phyloP scores from a whole-genome alignment of 2,329 filamentous ascomycete species.

The Trichoderma atroviride region DNA sequence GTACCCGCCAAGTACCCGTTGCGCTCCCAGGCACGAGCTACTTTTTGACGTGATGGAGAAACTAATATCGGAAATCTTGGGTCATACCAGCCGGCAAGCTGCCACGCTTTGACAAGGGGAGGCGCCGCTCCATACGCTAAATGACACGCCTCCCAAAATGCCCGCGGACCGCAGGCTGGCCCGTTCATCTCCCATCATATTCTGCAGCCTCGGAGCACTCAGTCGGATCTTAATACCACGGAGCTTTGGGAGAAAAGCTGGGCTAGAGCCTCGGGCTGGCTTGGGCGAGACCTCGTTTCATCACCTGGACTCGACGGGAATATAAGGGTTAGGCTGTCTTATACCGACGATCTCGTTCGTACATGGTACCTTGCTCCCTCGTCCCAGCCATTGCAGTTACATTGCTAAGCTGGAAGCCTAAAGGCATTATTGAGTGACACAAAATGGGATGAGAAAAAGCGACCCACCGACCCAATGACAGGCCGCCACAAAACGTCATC shows the following conservation, averaged over 20 bases:
- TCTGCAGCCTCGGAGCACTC: slow-evolving; percentile 25
- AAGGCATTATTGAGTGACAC: neutral
- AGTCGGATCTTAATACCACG: slow-evolving; percentile 27
- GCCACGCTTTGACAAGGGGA: slow-evolving; percentile 25
- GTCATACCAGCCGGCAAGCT: slow-evolving; percentile 27
- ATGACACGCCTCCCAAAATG: slow-evolving; percentile 14
- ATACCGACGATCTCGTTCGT: neutral
- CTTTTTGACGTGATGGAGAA: slow-evolving; percentile 23
- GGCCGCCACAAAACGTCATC: slow-evolving; percentile 10
- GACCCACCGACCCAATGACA: neutral
- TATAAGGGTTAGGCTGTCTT: neutral
- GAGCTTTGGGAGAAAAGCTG: slow-evolving; percentile 22
- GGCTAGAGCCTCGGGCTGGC: slow-evolving; percentile 7
- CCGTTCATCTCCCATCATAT: slow-evolving; percentile 24
- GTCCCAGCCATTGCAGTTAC: neutral
- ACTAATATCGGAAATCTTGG: slow-evolving; percentile 29
- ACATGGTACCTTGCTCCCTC: neutral
- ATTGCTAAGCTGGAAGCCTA: neutral
- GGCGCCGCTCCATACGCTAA: slow-evolving; percentile 24
- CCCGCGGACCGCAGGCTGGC: slow-evolving; percentile 26
- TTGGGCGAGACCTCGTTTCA: slow-evolving; percentile 4
- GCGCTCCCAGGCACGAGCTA: slow-evolving; percentile 21
- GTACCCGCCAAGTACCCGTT: slow-evolving; percentile 6
- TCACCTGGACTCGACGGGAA: neutral
- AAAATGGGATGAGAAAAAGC: neutral